A percentile compares a stretch with the other conserved stretches of the same genome.
These are phyloP conservation scores for Waltergamsia citrina DNA, from an alignment of 2,329 filamentous ascomycete species.

Conservation along the genomic window DNA sequence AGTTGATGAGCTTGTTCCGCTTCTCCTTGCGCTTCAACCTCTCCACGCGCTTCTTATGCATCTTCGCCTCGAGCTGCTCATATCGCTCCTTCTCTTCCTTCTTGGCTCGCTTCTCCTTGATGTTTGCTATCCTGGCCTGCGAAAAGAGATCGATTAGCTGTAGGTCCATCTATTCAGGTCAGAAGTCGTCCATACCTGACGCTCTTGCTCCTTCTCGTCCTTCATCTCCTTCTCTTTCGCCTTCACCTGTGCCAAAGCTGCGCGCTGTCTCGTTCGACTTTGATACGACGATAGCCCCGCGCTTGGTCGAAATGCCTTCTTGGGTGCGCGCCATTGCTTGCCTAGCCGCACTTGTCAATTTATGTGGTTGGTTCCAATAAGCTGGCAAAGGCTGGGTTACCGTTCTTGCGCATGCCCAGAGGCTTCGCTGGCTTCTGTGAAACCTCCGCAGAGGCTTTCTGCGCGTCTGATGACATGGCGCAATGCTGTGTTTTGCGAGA, in stretches of 20 bases:
- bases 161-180: not conserved
- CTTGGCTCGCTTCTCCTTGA: constrained; percentile 75
- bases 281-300: constrained; percentile 71
- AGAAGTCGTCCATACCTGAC: constrained; percentile 51
- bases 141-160: constrained; percentile 3
- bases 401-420: constrained; percentile 74
- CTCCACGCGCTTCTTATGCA: constrained; percentile 94
- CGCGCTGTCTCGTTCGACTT: constrained; percentile 62
- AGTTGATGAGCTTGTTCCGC: constrained; percentile 76
- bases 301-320: constrained; percentile 76
- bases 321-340: constrained; percentile 85
- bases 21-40: constrained; percentile 92
- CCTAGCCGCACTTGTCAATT: constrained; percentile 41
- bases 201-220: constrained; percentile 85
- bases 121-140: constrained; percentile 67
- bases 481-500: not conserved
- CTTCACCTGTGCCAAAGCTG: constrained; percentile 67
- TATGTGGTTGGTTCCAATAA: not conserved
- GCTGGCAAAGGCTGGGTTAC: constrained; percentile 30
- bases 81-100: constrained; percentile 93
- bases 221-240: constrained; percentile 93
- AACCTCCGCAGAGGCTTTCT: constrained; percentile 19
- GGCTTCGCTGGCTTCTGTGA: constrained; percentile 25
- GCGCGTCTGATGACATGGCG: constrained; percentile 32
- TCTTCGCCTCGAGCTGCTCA: constrained; percentile 91